These are phyloP conservation scores for Debaryomyces udenii DNA, from an alignment of 1,139 yeast species.

Conservation along the genomic window DNA sequence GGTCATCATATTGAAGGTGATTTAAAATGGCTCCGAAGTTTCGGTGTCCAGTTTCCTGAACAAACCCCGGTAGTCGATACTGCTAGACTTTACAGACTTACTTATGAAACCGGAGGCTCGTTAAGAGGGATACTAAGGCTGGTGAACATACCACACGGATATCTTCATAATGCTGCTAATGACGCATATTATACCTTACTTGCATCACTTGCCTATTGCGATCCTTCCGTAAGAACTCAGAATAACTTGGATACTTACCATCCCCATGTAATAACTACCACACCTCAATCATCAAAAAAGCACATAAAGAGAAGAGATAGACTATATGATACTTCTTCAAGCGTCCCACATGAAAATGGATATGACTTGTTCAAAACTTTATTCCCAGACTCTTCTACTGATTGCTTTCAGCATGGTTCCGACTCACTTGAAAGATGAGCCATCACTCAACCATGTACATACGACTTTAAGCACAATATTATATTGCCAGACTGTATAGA, in stretches of 20 bases:
- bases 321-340: slow-evolving; percentile 10
- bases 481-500: slow-evolving; percentile 4
- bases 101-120: slow-evolving; percentile 49
- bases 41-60: slow-evolving; percentile 51
- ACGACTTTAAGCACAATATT: too few relatives aligned
- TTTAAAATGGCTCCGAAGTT: slow-evolving; percentile 49
- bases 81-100: slow-evolving; percentile 44
- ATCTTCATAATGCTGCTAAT: slow-evolving; percentile 80
- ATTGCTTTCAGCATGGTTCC: background rate
- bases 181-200: slow-evolving; percentile 75
- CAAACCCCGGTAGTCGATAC: slow-evolving; percentile 53
- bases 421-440: too few relatives aligned
- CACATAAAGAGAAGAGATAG: slow-evolving; percentile 9
- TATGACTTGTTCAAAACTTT: slow-evolving; percentile 8
- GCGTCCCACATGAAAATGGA: slow-evolving; percentile 6
- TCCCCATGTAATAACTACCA: background rate
- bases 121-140: slow-evolving; percentile 55
- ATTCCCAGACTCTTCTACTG: background rate
- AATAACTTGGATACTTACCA: slow-evolving; percentile 22
- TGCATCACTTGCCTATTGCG: slow-evolving; percentile 57
- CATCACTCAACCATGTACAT: too few relatives aligned
- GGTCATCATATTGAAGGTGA: slow-evolving; percentile 75
- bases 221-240: slow-evolving; percentile 39
- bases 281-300: slow-evolving; percentile 1
- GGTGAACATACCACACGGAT: slow-evolving; percentile 63